Base-by-base conservation (phyloP, 2,329 filamentous ascomycete genomes). In the Lecanicillium sp. region DNA sequence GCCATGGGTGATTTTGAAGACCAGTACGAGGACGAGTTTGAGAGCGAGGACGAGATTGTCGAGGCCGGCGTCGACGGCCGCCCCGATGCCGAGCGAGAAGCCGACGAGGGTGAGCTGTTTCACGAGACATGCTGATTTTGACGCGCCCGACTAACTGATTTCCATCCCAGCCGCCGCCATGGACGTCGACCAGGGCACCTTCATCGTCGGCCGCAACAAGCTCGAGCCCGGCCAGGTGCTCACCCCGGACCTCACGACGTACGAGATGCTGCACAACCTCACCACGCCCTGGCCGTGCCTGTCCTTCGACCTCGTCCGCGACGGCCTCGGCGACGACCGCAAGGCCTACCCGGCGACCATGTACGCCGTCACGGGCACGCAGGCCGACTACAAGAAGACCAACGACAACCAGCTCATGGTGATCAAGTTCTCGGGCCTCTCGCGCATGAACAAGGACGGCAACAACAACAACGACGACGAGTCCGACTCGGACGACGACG, bases 281-380 rank as follows among this genome's bases (percentile, higher is more conserved):
- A 93, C 86, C 67, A 90, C 90, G 7, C 90, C 90, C 1, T 98
- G 93, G 93, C 93, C 93, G 3, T 98, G 93, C 65, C 78, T 98
- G 14, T 97, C 91, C 2, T 95, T 96, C 68, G 93, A 97, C 64
- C 85, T 98, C 51, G 69, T 98, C 53, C 84, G 78, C 58, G 93
- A 98, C 69, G 75, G 77, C 44, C 78, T 98, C 15, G 93, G 93
- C 56, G 86, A 95, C 63, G 83, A 89, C 67, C 85, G 93, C 62
- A 94, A 85, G 66, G 83, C 85, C n/a, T 98, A 94, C 68, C 93
- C 93, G 21, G 89, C 90, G 43, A 96, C 91, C 51, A 85, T 96
- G 70, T 98, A 97, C 70, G 86, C 90, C 10, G 90, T 97, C 26
- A 84, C 90, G 15, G 93, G 93, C 51, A 98, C 93, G 11, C 93